Evolutionary conservation across 2,329 filamentous ascomycete genomes (phyloP).

Genomic region (Colletotrichum nymphaeae): DNA sequence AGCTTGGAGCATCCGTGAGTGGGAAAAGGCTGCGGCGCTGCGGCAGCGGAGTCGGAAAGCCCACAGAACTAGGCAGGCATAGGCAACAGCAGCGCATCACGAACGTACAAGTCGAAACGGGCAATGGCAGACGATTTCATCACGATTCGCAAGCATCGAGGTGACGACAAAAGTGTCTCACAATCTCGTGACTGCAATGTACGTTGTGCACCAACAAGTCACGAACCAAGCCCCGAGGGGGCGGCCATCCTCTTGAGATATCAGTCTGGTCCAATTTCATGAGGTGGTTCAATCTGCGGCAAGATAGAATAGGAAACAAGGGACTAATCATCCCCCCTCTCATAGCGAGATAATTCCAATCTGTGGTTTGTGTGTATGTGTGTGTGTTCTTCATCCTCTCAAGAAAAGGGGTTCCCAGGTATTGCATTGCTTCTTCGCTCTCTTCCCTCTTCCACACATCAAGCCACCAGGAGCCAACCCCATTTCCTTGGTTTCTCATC

Average conservation of each 20-base stretch:
- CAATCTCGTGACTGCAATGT: background rate
- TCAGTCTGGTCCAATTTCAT: constrained; percentile 11
- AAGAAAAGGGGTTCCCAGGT: background rate
- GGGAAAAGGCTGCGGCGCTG: background rate
- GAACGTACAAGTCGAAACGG: background rate
- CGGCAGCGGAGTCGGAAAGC: background rate
- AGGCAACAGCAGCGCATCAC: background rate
- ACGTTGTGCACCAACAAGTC: background rate
- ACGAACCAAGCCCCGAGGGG: background rate
- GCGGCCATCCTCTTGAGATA: background rate
- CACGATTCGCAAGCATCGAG: background rate
- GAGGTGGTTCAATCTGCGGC: background rate
- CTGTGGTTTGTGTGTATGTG: constrained; percentile 16
- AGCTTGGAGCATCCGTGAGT: too few relatives aligned
- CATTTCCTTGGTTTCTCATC: background rate
- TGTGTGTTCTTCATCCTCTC: constrained; percentile 19
- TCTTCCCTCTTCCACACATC: constrained; percentile 10
- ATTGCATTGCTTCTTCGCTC: constrained; percentile 2
- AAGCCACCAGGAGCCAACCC: background rate
- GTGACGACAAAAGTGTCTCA: background rate
- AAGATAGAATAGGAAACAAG: background rate
- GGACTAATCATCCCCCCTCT: constrained; percentile 10
- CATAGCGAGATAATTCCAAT: constrained; percentile 32
- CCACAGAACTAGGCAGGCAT: background rate
- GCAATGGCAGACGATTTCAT: background rate